Evolutionary conservation across 306 rosid species (phyloP).

Genomic region (Nissolia schottii): DNA sequence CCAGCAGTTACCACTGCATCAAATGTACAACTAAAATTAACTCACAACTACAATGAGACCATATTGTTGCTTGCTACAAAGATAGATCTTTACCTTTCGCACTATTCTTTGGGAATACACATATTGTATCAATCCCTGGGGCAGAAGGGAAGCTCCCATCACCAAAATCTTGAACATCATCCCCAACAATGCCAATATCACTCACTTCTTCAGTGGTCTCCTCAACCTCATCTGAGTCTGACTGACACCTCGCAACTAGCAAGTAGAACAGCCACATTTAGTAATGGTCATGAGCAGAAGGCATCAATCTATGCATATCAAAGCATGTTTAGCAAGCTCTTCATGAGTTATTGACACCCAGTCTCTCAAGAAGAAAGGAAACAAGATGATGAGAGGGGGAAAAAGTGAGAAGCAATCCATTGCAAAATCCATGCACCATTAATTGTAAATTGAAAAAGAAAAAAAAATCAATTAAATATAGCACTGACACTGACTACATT

Average conservation of each 20-base stretch:
- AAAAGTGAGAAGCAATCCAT: too few relatives aligned
- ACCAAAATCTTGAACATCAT: slow-evolving; percentile 63
- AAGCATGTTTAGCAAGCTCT: too few relatives aligned
- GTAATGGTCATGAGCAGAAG: too few relatives aligned
- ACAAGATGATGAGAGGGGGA: too few relatives aligned
- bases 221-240: slow-evolving; percentile 34
- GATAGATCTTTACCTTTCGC: slow-evolving; percentile 42
- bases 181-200: slow-evolving; percentile 64
- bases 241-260: slow-evolving; percentile 54
- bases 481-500: neutral
- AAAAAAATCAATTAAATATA: neutral
- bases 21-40: neutral
- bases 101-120: slow-evolving; percentile 55
- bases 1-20: slow-evolving; percentile 59
- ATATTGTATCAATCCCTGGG: slow-evolving; percentile 58
- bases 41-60: neutral
- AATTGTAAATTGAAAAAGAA: neutral
- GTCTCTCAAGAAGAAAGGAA: too few relatives aligned
- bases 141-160: slow-evolving; percentile 54
- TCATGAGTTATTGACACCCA: too few relatives aligned
- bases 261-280: too few relatives aligned
- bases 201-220: slow-evolving; percentile 50
- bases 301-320: too few relatives aligned
- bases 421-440: too few relatives aligned
- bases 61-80: too few relatives aligned